Base-by-base conservation (phyloP, 2,329 filamentous ascomycete species). In the Cordyceps javanica region DNA sequence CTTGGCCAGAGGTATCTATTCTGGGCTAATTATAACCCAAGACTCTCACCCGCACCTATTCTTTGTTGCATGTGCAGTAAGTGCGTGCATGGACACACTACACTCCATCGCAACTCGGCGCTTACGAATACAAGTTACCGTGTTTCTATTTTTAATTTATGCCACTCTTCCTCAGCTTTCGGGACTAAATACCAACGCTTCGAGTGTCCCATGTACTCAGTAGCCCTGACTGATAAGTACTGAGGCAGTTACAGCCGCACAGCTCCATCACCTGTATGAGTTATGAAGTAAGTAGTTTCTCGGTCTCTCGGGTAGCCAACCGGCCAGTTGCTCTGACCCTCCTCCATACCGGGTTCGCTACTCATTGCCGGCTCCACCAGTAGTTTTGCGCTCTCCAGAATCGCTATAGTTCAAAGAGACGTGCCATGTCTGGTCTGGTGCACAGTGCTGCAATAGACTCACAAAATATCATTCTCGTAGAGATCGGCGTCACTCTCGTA, bases 121-220 rank as follows among this genome's bases (percentile, higher is more conserved):
- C 62, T 61, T 63, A 60, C 25, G 50, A 13, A 23, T 13, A 21
- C 48, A 10, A 21, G 38, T 2, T 32, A 9, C 21, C 38, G 38
- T 59, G 45, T 7, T 55, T 34, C 69, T 73, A 72, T 72, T 72
- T 71, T 70, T 72, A 67, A 67, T 69, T 71, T 68, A 65, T 63
- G 61, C 66, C 68, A 57, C 55, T 62, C 66, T 64, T 28, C 44
- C 50, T 32, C n/a, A 25, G 34, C 10, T 41, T 58, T 53, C 9
- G 25, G 53, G 57, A 50, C 59, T 59, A 61, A 64, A 60, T 62
- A 42, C 54, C 42, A 49, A 25, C 41, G 30, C 25, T 3, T 4
- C 23, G 34, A n/a, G 14, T 23, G 11, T 23, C 5, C 5, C 19
- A 56, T 49, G 54, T 56, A 49, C 54, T n/a, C n/a, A n/a, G n/a